Evolutionary conservation across 164 flowering plant genomes (phyloP).

Genomic region (Berberis vulgaris): DNA sequence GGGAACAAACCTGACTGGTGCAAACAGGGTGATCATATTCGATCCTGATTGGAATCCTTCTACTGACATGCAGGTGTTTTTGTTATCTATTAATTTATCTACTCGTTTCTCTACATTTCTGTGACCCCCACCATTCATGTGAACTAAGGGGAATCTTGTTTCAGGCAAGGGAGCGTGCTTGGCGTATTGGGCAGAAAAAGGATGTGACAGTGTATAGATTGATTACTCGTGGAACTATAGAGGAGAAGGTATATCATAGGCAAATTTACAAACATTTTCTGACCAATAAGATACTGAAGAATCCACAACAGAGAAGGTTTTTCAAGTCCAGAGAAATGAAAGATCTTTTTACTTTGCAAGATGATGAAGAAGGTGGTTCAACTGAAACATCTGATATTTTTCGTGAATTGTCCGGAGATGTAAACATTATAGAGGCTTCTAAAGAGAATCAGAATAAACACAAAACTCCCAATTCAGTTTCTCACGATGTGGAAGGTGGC

Average conservation of each 20-base stretch:
- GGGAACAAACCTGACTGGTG: constrained; percentile 97
- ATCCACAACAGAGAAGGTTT: constrained; percentile 94
- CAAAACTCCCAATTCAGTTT: constrained; percentile 8
- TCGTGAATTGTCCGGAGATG: constrained; percentile 60
- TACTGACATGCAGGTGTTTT: constrained; percentile 93
- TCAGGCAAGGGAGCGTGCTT: constrained; percentile 99
- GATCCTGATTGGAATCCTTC: constrained; percentile 99
- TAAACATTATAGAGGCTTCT: constrained; percentile 42
- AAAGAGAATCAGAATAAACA: constrained; percentile 25
- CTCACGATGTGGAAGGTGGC: constrained; percentile 18
- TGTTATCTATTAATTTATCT: not conserved
- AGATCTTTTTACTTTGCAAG: constrained; percentile 81
- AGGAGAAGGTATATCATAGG: constrained; percentile 96
- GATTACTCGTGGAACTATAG: constrained; percentile 95
- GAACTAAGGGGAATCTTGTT: constrained; percentile 9
- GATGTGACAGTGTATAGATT: constrained; percentile 90
- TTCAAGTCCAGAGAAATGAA: constrained; percentile 95
- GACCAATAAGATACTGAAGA: constrained; percentile 88
- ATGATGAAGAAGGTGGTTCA: constrained; percentile 53
- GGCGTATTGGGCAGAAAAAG: constrained; percentile 96
- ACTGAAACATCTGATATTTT: constrained; percentile 93
- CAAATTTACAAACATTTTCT: constrained; percentile 96
- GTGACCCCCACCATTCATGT: not conserved
- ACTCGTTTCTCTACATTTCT: not conserved
- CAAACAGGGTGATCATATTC: constrained; percentile 88